Conservation (phyloP, 2,329 filamentous ascomycete genomes). For the Elsinoe australis region DNA sequence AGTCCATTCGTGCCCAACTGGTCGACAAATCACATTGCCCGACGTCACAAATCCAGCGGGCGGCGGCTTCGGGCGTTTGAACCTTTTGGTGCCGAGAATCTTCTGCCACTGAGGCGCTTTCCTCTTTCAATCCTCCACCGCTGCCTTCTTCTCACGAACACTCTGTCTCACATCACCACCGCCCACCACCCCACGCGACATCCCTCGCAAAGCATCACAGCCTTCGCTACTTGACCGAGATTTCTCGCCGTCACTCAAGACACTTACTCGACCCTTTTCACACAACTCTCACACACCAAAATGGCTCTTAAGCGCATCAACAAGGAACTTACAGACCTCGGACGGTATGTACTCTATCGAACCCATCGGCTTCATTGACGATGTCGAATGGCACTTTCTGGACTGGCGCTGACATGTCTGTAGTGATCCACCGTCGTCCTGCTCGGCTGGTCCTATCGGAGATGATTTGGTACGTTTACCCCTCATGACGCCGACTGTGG, state of each 20-base stretch:
- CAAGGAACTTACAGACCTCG: conserved; percentile 86
- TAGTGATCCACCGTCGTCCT: conserved; percentile 96
- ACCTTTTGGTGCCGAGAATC: conserved; percentile 2
- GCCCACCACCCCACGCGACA: conserved; percentile 17
- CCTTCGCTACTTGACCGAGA: conserved; percentile 16
- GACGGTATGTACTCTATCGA: conserved; percentile 54
- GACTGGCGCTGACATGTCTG: conserved; percentile 29
- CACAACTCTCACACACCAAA: conserved; percentile 21
- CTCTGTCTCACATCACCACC: conserved; percentile 21
- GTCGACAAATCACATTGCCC: conserved; percentile 9
- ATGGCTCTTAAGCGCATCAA: conserved; percentile 94
- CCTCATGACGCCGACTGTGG: conserved; percentile 18
- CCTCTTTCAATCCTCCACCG: conserved; percentile 16
- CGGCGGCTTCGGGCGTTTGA: conserved; percentile 3
- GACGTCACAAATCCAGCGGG: conserved; percentile 9
- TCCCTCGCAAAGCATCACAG: conserved; percentile 17
- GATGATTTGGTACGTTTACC: conserved; percentile 85
- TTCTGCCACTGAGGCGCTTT: conserved; percentile 3
- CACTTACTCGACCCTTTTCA: conserved; percentile 21
- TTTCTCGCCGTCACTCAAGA: conserved; percentile 16
- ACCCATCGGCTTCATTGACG: conserved; percentile 12
- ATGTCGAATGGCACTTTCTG: neutral
- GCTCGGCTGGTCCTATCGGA: conserved; percentile 92
- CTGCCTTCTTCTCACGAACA: conserved; percentile 20
- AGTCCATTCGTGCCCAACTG: conserved; percentile 6